phyloP scores from a whole-genome alignment of 371 early-diverging fungal genomes.

The Zancudomyces culisetae region DNA sequence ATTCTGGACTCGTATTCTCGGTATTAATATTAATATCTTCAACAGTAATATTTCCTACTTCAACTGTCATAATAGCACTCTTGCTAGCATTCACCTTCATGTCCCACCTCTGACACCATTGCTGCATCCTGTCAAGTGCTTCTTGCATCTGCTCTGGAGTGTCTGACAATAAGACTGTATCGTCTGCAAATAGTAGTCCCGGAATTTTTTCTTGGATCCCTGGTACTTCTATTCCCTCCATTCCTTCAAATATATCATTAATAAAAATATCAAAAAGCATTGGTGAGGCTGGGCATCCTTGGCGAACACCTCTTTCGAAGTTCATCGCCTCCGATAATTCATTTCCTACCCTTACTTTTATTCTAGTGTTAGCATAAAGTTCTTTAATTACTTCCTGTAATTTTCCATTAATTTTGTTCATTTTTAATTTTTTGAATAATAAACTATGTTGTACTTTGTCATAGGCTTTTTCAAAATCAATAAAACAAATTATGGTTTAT shows the following conservation, averaged over 20 bases:
- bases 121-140: no score
- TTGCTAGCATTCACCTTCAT: no score
- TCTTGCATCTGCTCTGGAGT: neutral
- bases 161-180: neutral
- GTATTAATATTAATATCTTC: no score
- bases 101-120: no score
- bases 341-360: neutral
- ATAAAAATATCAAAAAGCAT: neutral
- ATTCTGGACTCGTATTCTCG: no score
- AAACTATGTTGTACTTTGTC: neutral
- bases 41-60: no score
- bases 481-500: neutral
- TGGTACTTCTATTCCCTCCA: neutral
- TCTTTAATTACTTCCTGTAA: neutral
- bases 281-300: conserved; percentile 3
- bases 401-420: neutral
- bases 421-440: neutral
- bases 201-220: neutral
- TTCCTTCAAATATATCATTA: neutral
- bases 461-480: neutral
- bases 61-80: no score
- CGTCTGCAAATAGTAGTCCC: neutral
- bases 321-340: neutral
- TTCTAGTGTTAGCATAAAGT: neutral
- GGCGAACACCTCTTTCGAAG: neutral